phyloP scores from a whole-genome alignment of 441 rosid genomes.

The Adansonia madagascariensis region DNA sequence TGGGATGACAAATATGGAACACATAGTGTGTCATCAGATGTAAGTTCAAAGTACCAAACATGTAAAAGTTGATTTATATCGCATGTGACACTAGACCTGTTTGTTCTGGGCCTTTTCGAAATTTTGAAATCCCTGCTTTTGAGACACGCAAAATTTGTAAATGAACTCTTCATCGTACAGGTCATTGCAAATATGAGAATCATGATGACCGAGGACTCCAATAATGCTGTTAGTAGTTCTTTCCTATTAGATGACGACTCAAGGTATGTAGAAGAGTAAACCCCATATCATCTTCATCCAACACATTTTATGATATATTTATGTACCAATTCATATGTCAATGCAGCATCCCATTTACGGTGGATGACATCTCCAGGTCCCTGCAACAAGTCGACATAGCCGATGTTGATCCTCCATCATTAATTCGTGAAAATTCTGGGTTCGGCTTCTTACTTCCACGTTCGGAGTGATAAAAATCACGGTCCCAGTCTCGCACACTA shows the following conservation, averaged over 20 bases:
- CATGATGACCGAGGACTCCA: constrained; percentile 71
- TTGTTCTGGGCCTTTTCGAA: background rate
- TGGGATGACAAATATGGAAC: constrained; percentile 79
- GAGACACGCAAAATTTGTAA: background rate
- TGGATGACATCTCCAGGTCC: constrained; percentile 65
- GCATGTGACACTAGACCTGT: background rate
- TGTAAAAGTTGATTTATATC: no score
- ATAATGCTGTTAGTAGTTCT: constrained; percentile 64
- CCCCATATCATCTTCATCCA: background rate
- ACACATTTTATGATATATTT: background rate
- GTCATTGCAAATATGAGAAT: constrained; percentile 68
- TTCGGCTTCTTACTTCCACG: constrained; percentile 61
- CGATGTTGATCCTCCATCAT: constrained; percentile 62
- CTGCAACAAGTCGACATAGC: constrained; percentile 51
- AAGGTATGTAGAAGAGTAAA: constrained; percentile 37
- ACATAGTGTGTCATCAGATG: constrained; percentile 64
- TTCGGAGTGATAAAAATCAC: constrained; percentile 37
- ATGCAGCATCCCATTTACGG: constrained; percentile 66
- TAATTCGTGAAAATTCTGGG: constrained; percentile 58
- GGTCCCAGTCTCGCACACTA: background rate
- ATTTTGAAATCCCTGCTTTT: background rate
- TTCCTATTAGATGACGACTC: constrained; percentile 70
- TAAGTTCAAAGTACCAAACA: constrained; percentile 30
- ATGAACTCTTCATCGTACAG: constrained; percentile 32
- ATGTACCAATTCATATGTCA: background rate